phyloP scores from a whole-genome alignment of 2,329 filamentous ascomycete species.

The Tolypocladium album region DNA sequence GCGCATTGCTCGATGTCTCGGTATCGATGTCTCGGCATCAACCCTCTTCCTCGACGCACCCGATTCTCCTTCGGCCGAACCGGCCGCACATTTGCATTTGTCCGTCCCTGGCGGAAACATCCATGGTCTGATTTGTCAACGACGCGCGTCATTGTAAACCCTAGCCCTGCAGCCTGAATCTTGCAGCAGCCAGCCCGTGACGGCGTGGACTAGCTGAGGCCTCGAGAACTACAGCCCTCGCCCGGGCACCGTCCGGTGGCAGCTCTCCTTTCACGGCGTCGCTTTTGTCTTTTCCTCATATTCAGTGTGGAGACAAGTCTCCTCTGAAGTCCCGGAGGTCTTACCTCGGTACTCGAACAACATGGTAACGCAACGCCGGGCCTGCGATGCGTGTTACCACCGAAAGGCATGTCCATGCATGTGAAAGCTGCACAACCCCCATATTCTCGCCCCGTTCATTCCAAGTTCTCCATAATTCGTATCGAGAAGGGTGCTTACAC shows the following conservation, averaged over 20 bases:
- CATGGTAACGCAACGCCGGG: conserved; percentile 12
- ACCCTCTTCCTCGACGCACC: too few relatives aligned
- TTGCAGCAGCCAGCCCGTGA: background rate
- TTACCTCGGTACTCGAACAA: background rate
- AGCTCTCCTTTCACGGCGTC: background rate
- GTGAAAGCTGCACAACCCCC: background rate
- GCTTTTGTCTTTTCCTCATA: too few relatives aligned
- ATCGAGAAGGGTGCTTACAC: conserved; percentile 2
- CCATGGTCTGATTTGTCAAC: background rate
- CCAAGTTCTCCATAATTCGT: background rate
- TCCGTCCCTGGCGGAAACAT: background rate
- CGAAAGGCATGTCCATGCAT: conserved; percentile 27
- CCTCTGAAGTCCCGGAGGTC: background rate
- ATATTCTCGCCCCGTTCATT: background rate
- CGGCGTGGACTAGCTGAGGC: background rate
- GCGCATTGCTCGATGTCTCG: too few relatives aligned
- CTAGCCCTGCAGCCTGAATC: background rate
- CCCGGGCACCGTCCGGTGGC: background rate
- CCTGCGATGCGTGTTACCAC: conserved; percentile 38
- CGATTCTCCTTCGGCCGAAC: background rate
- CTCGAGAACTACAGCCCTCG: background rate
- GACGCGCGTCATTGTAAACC: background rate
- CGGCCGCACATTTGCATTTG: background rate
- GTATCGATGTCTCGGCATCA: too few relatives aligned
- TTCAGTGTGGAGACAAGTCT: background rate